phyloP scores from a whole-genome alignment of 495 filamentous ascomycete genomes.

The Penicillium mononematosum region DNA sequence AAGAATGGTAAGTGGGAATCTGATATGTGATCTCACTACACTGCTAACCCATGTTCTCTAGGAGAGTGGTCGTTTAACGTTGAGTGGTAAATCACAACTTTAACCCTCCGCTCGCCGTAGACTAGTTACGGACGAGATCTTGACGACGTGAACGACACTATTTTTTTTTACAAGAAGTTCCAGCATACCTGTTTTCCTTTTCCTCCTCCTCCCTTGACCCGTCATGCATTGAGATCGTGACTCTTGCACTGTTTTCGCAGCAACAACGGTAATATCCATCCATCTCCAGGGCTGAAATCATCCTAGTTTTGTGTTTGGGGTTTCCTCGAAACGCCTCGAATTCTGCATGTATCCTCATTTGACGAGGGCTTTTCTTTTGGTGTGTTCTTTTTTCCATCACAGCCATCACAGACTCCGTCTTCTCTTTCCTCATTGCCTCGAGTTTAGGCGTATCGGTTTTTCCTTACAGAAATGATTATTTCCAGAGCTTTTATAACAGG shows the following conservation, averaged over 20 bases:
- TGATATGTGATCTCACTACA: background rate
- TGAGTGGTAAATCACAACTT: constrained; percentile 35
- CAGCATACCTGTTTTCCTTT: constrained; percentile 2
- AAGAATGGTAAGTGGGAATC: constrained; percentile 67
- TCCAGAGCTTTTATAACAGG: background rate
- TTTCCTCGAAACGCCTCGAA: background rate
- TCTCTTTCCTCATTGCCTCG: background rate
- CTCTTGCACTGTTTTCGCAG: background rate
- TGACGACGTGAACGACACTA: constrained; percentile 40
- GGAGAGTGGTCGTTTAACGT: constrained; percentile 49
- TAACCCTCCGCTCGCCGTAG: background rate
- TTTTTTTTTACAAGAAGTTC: constrained; percentile 7
- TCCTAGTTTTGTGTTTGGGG: background rate
- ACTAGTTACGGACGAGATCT: constrained; percentile 16
- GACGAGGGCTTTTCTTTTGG: constrained; percentile 7
- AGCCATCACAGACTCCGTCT: background rate
- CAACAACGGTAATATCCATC: background rate
- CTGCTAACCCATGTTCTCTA: constrained; percentile 16
- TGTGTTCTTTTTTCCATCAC: constrained; percentile 1
- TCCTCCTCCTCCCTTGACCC: background rate
- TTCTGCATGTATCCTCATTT: constrained; percentile 1
- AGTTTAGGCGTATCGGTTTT: background rate
- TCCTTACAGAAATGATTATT: background rate
- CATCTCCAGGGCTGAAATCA: background rate
- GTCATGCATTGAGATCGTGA: background rate